Conservation (phyloP, 2,329 filamentous ascomycete genomes). For the Fusarium marasasianum region DNA sequence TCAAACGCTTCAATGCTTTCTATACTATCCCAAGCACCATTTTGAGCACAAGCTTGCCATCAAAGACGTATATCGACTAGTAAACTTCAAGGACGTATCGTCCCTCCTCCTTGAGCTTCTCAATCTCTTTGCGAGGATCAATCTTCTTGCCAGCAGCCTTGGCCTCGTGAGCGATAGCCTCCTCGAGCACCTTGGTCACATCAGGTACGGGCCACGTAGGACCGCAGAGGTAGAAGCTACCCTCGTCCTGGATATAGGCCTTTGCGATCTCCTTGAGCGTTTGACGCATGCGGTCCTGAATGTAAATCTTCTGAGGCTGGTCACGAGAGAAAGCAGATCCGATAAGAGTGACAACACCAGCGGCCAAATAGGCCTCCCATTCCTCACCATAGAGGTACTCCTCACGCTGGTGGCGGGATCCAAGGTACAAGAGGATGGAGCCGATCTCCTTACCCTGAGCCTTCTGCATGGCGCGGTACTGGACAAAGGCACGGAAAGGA, state of each 20-base stretch:
- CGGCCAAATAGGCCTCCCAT: conserved; percentile 97
- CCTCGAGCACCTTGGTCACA: conserved; percentile 91
- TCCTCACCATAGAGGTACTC: conserved; percentile 99
- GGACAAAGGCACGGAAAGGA: conserved; percentile 98
- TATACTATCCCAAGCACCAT: conserved; percentile 33
- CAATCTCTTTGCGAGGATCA: conserved; percentile 89
- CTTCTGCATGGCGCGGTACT: conserved; percentile 98
- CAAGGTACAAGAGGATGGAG: conserved; percentile 93
- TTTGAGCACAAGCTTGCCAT: conserved; percentile 28
- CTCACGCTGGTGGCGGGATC: conserved; percentile 95
- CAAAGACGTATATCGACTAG: conserved; percentile 55
- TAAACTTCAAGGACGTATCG: conserved; percentile 98
- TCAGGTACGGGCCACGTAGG: conserved; percentile 99
- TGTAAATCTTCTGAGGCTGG: conserved; percentile 98
- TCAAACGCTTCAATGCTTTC: conserved; percentile 41
- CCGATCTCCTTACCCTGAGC: conserved; percentile 96
- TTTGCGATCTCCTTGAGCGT: conserved; percentile 82
- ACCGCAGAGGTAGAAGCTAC: conserved; percentile 96
- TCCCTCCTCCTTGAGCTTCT: conserved; percentile 93
- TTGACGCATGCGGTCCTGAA: conserved; percentile 97
- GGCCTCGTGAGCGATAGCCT: conserved; percentile 84
- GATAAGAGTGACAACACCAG: conserved; percentile 92
- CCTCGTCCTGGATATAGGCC: conserved; percentile 87
- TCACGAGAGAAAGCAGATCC: conserved; percentile 96
- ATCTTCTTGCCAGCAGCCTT: conserved; percentile 79